Evolutionary conservation across 2,329 filamentous ascomycete genomes (phyloP), one percentile per base, ranked within the genome.

Genomic region (Fusarium falciforme): DNA sequence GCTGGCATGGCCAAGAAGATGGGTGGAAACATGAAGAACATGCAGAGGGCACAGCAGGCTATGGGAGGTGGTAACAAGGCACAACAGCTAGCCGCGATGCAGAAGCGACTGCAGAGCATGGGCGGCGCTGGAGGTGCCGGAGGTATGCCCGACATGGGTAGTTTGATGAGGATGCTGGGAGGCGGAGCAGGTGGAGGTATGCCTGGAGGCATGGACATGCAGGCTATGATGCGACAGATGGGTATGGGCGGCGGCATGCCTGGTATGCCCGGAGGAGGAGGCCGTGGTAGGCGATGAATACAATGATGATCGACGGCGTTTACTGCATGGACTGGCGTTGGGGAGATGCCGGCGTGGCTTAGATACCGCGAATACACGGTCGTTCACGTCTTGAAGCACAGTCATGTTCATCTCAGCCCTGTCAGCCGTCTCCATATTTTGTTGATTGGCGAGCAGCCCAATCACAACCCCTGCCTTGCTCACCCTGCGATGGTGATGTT

Each of bases 1-100:
- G 94, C 94, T 1, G 94, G 94, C 67, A 98, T 99, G 95, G 96
- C 96, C 58, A 99, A 98, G 91, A 97, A 97, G 86, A 97, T 99
- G 91, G 96, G 96, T 67, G 95, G 95, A 42, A 95, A 94, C 82
- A 97, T 98, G 93, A 96, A 96, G 86, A 97, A 98, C 81, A 97
- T 98, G 93, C 94, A 98, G 82, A 92, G 93, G 61, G 95, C 95
- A 0, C 95, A 98, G 83, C 93, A 93, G 64, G 94, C 94, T 73
- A 94, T 98, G 92, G 94, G 93, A 31, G 95, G 95, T 52, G 93
- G 92, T 33, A 98, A 98, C 84, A 96, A 96, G 83, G 90, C 94
- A 35, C 94, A 98, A 82, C 96, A 98, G 83, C 90, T 98, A 85
- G 95, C 95, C 0, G 96, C 96, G 3, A 97, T 98, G 95, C 96